Evolutionary conservation across 768 basidiomycete species (phyloP), one percentile per base, ranked within the genome.

Genomic region (Macrolepiota fuliginosa): DNA sequence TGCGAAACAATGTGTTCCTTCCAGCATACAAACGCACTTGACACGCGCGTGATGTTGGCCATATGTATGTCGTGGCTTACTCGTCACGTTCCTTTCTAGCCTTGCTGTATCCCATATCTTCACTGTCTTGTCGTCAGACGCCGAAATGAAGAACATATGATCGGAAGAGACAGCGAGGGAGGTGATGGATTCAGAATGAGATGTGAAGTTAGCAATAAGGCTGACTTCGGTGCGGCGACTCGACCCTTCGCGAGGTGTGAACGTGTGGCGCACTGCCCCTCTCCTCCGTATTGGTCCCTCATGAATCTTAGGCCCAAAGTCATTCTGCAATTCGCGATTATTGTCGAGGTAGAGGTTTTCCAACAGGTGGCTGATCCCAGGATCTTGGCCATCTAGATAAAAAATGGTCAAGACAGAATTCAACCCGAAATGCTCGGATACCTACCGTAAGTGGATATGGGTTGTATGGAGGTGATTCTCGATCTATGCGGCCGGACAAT

Each of bases 61-160:
- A 69, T 90, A 89, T 1, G 87, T 88, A 69, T 89, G 82, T 64
- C 89, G 71, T 58, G 85, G 86, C 77, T 92, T 92, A 70, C 90
- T 90, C 22, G 95, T 93, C 17, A 97, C 92, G 72, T 94, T 98
- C 60, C 96, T 83, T 70, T 98, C 96, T 49, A 98, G 79, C n/a
- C 94, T 81, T 7, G 92, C 91, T 1, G 94, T 90, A 65, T 94
- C 91, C 94, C 94, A 97, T 45, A 92, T 81, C 72, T 94, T 96
- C 69, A 96, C 87, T 0, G 92, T 95, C 77, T 92, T 92, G 73
- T 98, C 96, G 64, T 98, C 88, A 0, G 94, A 96, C 39, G 91
- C 87, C 0, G 96, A 93, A 3, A 96, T 87, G 65, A 99, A 98
- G 79, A 97, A 99, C 71, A 88, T 76, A 67, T 97, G 94, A 68